Percentiles rank a stretch among this genome's conserved stretches.
Evolutionary conservation across 805 yeast genomes (phyloP).

Genomic region (Candida easanensis): DNA sequence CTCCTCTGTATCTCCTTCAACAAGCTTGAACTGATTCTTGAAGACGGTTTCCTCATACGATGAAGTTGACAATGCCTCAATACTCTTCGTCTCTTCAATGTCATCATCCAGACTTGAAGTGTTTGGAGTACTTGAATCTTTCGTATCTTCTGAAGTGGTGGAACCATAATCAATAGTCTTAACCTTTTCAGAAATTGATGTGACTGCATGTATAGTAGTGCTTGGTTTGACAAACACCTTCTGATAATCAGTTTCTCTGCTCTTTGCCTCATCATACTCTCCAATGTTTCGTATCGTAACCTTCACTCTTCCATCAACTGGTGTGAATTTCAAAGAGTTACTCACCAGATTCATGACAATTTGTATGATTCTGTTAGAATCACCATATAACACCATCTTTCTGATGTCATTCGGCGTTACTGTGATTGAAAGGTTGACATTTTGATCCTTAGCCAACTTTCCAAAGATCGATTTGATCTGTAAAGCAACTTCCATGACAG

Average conservation of each 20-base stretch:
- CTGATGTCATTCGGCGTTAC: slow-evolving; percentile 60
- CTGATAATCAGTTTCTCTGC: slow-evolving; percentile 39
- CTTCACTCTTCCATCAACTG: slow-evolving; percentile 77
- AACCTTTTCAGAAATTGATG: not conserved
- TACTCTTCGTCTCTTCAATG: slow-evolving; percentile 16
- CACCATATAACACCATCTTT: slow-evolving; percentile 75
- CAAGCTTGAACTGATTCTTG: slow-evolving; percentile 37
- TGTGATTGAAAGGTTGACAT: slow-evolving; percentile 62
- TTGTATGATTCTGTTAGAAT: slow-evolving; percentile 85
- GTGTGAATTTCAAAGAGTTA: slow-evolving; percentile 89
- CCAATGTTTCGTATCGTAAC: slow-evolving; percentile 65
- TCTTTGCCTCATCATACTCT: slow-evolving; percentile 58
- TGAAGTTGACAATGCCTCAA: slow-evolving; percentile 28
- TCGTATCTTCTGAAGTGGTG: slow-evolving; percentile 13
- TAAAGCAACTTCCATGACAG: slow-evolving; percentile 73
- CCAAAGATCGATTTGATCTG: slow-evolving; percentile 85
- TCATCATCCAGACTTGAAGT: slow-evolving; percentile 13
- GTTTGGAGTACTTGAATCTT: slow-evolving; percentile 1
- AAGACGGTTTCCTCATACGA: slow-evolving; percentile 44
- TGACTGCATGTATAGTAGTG: slow-evolving; percentile 1
- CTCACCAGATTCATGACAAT: slow-evolving; percentile 90
- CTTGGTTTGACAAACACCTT: slow-evolving; percentile 42
- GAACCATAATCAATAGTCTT: slow-evolving; percentile 2
- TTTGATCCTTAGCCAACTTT: slow-evolving; percentile 73
- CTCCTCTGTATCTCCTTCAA: slow-evolving; percentile 21